Evolutionary conservation across 2,329 filamentous ascomycete species (phyloP).

Genomic region (Penicillium verrucosum): DNA sequence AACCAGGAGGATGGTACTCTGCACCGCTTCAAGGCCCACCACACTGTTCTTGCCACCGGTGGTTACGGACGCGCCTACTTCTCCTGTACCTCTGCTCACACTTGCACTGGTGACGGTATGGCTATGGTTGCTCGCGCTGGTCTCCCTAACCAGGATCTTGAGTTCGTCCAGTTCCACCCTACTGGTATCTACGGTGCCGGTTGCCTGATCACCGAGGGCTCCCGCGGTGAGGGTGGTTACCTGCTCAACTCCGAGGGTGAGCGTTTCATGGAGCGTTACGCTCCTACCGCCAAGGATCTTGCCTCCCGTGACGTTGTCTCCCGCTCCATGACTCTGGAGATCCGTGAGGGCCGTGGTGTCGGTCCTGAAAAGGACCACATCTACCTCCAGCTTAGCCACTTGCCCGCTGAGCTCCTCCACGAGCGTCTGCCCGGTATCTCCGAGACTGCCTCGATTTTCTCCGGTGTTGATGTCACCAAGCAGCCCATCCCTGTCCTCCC

Average conservation of each 20-base stretch:
- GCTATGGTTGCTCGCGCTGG: constrained; percentile 98
- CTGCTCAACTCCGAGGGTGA: constrained; percentile 97
- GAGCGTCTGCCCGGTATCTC: constrained; percentile 98
- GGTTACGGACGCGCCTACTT: constrained; percentile 98
- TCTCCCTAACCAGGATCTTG: constrained; percentile 97
- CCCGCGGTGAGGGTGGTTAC: constrained; percentile 97
- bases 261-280: constrained; percentile 99
- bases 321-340: constrained; percentile 97
- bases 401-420: constrained; percentile 86
- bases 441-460: constrained; percentile 95
- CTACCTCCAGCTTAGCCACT: constrained; percentile 93
- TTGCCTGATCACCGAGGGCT: constrained; percentile 95
- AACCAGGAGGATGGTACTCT: constrained; percentile 98
- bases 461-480: constrained; percentile 94
- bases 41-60: constrained; percentile 95
- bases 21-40: constrained; percentile 92
- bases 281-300: constrained; percentile 95
- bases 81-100: constrained; percentile 96
- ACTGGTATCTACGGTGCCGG: constrained; percentile 98
- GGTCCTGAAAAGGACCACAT: constrained; percentile 98
- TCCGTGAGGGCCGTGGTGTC: constrained; percentile 94
- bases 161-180: constrained; percentile 99
- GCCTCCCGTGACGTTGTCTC: constrained; percentile 95
- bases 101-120: constrained; percentile 98
- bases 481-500: constrained; percentile 95